phyloP scores from a whole-genome alignment of 2,329 filamentous ascomycete genomes.

The Pyrenochaeta sp. region DNA sequence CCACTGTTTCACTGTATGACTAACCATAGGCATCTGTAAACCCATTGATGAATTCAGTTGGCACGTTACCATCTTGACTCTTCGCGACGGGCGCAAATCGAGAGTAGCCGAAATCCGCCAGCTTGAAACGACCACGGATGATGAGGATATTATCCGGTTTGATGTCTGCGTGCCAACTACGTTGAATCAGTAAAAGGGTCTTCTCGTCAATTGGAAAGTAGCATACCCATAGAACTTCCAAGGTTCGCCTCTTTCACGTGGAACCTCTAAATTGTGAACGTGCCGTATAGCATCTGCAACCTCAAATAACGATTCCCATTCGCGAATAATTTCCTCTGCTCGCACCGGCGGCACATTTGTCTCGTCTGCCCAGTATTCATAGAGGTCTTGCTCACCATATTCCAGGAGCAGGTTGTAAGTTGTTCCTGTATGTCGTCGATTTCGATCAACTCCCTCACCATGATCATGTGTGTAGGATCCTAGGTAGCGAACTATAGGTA shows the following conservation, averaged over 20 bases:
- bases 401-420: constrained; percentile 50
- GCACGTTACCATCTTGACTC: constrained; percentile 4
- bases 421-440: background rate
- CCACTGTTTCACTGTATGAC: constrained; percentile 9
- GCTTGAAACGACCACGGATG: constrained; percentile 46
- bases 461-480: constrained; percentile 32
- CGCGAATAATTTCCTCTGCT: constrained; percentile 34
- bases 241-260: background rate
- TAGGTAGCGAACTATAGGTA: constrained; percentile 41
- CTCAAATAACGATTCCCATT: constrained; percentile 44
- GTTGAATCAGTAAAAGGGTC: background rate
- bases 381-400: constrained; percentile 47
- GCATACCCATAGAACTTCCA: constrained; percentile 25
- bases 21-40: constrained; percentile 51
- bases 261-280: constrained; percentile 32
- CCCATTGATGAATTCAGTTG: constrained; percentile 22
- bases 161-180: constrained; percentile 54
- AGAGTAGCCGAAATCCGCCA: constrained; percentile 52
- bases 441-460: background rate
- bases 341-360: constrained; percentile 35
- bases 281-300: constrained; percentile 39
- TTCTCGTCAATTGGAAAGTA: background rate
- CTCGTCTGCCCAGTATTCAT: constrained; percentile 35
- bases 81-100: constrained; percentile 24
- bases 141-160: constrained; percentile 56